These are phyloP conservation scores for Nothophaeocryptopus gaeumannii DNA, from an alignment of 2,329 filamentous ascomycete species.

Conservation along the genomic window DNA sequence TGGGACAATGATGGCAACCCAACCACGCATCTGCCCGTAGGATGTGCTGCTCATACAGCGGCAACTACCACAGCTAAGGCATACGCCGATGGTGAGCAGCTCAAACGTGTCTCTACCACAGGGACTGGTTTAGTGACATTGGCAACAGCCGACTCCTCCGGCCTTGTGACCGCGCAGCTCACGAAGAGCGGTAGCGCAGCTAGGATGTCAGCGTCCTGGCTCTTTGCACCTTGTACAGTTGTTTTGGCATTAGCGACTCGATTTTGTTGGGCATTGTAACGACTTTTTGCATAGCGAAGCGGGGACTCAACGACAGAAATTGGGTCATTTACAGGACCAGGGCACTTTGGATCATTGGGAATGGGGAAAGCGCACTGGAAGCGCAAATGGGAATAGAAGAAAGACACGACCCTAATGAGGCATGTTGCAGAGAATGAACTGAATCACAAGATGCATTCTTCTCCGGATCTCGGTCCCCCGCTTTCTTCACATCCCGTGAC, in stretches of 20 bases:
- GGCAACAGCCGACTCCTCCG: constrained; percentile 15
- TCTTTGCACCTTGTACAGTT: constrained; percentile 12
- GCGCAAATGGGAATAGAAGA: neutral
- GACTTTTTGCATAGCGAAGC: constrained; percentile 12
- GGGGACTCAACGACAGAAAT: constrained; percentile 3
- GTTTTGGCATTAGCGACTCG: constrained; percentile 18
- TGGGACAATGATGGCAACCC: constrained; percentile 49
- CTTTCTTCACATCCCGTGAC: too few relatives aligned
- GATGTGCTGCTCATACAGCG: constrained; percentile 6
- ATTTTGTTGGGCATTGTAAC: constrained; percentile 10
- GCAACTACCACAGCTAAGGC: too few relatives aligned
- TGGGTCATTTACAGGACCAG: constrained; percentile 14
- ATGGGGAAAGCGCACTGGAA: constrained; percentile 4
- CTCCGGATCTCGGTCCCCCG: too few relatives aligned
- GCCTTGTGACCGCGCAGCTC: constrained; percentile 18
- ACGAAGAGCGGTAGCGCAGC: constrained; percentile 6
- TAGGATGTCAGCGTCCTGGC: neutral
- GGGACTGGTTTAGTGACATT: constrained; percentile 14
- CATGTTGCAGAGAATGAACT: too few relatives aligned
- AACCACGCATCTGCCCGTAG: constrained; percentile 36
- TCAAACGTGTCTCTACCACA: constrained; percentile 12
- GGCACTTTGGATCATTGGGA: constrained; percentile 11
- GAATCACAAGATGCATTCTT: too few relatives aligned
- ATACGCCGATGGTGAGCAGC: constrained; percentile 8
- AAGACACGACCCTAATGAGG: too few relatives aligned